Evolutionary conservation across 305 asterid genomes (phyloP).

Genomic region (Solanum hybrid): DNA sequence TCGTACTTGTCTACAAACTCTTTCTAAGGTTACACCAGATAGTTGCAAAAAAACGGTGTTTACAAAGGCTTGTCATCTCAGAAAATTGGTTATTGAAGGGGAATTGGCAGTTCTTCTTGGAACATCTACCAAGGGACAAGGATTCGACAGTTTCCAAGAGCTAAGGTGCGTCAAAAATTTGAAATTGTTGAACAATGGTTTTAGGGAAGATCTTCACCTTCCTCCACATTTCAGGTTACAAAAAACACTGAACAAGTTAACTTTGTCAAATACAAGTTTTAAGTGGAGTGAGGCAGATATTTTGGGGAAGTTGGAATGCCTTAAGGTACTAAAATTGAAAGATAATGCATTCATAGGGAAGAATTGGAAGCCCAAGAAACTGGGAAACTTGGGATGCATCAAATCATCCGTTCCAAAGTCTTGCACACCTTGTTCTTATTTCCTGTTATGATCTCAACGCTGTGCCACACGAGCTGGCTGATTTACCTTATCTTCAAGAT

Average conservation of each 20-base stretch:
- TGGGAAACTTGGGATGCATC: too few relatives aligned
- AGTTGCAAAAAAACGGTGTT: background rate
- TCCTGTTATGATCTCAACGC: too few relatives aligned
- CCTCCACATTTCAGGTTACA: conserved; percentile 30
- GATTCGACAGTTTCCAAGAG: background rate
- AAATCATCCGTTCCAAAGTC: too few relatives aligned
- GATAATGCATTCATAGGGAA: too few relatives aligned
- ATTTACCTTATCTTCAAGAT: conserved; percentile 13
- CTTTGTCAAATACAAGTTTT: too few relatives aligned
- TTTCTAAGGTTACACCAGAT: background rate
- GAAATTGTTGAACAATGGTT: conserved; percentile 32
- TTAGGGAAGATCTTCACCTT: conserved; percentile 13
- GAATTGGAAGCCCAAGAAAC: too few relatives aligned
- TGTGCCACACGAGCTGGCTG: background rate
- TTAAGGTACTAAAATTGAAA: too few relatives aligned
- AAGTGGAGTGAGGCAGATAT: too few relatives aligned
- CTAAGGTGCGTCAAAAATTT: background rate
- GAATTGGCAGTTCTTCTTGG: background rate
- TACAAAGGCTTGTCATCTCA: background rate
- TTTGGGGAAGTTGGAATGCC: too few relatives aligned
- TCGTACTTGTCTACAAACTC: background rate
- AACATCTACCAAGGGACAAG: background rate
- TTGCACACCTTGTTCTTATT: too few relatives aligned
- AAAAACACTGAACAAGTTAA: background rate
- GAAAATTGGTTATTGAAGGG: background rate